phyloP scores from a whole-genome alignment of 352 stramenopile genomes.

The Saprolegnia parasitica region DNA sequence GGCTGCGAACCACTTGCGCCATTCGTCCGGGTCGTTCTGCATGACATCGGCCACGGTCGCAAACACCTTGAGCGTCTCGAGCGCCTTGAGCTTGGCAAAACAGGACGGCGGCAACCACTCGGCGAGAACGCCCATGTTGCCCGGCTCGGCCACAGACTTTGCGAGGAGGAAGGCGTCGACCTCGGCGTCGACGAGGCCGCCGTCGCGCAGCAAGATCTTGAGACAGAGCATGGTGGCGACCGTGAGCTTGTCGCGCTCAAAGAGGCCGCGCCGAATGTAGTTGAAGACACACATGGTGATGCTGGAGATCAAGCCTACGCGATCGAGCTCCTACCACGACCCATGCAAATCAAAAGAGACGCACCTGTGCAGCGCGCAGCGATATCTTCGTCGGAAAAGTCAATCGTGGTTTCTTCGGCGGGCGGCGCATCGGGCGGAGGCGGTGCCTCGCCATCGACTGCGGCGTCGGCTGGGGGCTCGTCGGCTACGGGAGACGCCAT shows the following conservation, averaged over 20 bases:
- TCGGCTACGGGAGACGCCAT: conserved; percentile 31
- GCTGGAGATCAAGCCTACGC: conserved; percentile 82
- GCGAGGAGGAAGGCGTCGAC: conserved; percentile 91
- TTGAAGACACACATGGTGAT: conserved; percentile 95
- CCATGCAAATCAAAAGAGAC: background rate
- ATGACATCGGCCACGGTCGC: conserved; percentile 91
- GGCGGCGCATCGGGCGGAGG: conserved; percentile 28
- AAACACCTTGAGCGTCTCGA: conserved; percentile 91
- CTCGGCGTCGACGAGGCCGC: conserved; percentile 72
- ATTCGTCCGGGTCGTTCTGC: conserved; percentile 96
- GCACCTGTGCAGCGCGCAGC: conserved; percentile 48
- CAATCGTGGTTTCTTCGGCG: conserved; percentile 34
- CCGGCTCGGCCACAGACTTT: conserved; percentile 78
- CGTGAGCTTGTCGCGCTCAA: conserved; percentile 94
- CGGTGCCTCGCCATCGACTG: conserved; percentile 28
- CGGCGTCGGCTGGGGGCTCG: conserved; percentile 24
- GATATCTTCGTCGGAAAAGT: conserved; percentile 90
- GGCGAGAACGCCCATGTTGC: conserved; percentile 89
- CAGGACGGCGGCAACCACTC: conserved; percentile 89
- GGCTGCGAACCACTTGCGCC: conserved; percentile 94
- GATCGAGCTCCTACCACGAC: background rate
- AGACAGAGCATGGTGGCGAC: conserved; percentile 92
- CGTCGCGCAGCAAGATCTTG: conserved; percentile 91
- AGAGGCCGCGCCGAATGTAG: conserved; percentile 92
- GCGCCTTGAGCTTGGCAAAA: conserved; percentile 91